Conservation (phyloP, 495 filamentous ascomycete species). For the Pyrenula massariospora region DNA sequence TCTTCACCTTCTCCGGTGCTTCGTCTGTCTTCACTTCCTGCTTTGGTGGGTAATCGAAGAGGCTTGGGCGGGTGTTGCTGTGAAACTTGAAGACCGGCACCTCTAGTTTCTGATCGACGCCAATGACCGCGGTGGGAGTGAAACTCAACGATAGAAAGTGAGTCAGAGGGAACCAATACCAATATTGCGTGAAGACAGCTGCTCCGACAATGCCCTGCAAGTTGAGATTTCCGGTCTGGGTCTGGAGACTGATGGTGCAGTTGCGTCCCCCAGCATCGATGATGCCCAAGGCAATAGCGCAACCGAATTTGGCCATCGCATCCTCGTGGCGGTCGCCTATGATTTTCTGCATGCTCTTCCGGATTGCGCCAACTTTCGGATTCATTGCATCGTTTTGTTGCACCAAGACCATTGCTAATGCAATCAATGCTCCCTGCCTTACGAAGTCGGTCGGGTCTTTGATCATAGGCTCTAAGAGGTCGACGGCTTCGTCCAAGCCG, state of each 20-base stretch:
- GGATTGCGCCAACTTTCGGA: slow-evolving; percentile 69
- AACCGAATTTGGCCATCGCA: slow-evolving; percentile 98
- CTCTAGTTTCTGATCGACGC: slow-evolving; percentile 83
- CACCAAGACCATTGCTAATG: slow-evolving; percentile 92
- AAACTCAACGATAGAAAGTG: slow-evolving; percentile 95
- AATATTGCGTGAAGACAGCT: slow-evolving; percentile 98
- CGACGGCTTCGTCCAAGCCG: slow-evolving; percentile 91
- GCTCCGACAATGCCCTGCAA: slow-evolving; percentile 96
- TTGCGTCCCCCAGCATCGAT: slow-evolving; percentile 98
- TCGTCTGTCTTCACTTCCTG: slow-evolving; percentile 90
- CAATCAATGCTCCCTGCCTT: slow-evolving; percentile 90
- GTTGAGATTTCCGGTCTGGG: slow-evolving; percentile 94
- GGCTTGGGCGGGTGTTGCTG: slow-evolving; percentile 83
- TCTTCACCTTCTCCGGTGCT: slow-evolving; percentile 86
- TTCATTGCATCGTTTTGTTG: slow-evolving; percentile 97
- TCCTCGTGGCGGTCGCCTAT: slow-evolving; percentile 94
- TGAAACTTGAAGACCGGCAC: slow-evolving; percentile 94
- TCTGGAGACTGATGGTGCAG: slow-evolving; percentile 95
- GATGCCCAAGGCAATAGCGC: slow-evolving; percentile 86
- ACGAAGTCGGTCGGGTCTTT: slow-evolving; percentile 99
- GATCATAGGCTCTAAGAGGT: slow-evolving; percentile 96
- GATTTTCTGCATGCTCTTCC: slow-evolving; percentile 81
- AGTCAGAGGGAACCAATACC: slow-evolving; percentile 99
- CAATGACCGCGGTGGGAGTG: slow-evolving; percentile 87
- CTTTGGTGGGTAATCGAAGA: slow-evolving; percentile 97